Conservation (phyloP, 148 eudicot species). For the Hydrangea macrophylla region DNA sequence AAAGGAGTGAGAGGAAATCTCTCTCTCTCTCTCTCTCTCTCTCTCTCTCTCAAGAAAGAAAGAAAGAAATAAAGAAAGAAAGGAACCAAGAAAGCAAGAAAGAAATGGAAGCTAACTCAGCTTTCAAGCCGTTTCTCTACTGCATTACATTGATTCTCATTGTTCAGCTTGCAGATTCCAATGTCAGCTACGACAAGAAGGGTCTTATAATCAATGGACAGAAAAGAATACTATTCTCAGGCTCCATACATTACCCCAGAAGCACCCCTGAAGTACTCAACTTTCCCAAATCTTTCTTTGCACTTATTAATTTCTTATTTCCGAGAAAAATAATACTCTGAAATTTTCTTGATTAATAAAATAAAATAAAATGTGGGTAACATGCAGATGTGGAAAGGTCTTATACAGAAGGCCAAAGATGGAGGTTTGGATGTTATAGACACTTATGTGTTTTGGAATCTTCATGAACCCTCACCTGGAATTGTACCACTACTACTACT, state of each 20-base stretch:
- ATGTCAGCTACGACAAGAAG: slow-evolving; percentile 44
- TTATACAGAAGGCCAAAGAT: slow-evolving; percentile 62
- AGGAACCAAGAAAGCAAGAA: neutral
- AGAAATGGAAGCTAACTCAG: slow-evolving; percentile 29
- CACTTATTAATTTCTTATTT: too few species aligned
- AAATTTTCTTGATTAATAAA: neutral
- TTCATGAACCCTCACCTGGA: slow-evolving; percentile 51
- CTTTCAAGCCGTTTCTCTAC: slow-evolving; percentile 24
- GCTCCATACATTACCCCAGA: slow-evolving; percentile 60
- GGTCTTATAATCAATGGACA: slow-evolving; percentile 46
- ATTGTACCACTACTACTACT: slow-evolving; percentile 24
- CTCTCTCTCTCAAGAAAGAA: neutral
- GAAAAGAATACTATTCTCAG: slow-evolving; percentile 44
- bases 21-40: neutral
- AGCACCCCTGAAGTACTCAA: slow-evolving; percentile 47
- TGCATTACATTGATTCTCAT: slow-evolving; percentile 24
- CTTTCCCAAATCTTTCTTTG: slow-evolving; percentile 1
- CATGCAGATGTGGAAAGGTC: slow-evolving; percentile 64
- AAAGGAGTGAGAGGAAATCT: neutral
- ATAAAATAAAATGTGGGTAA: neutral
- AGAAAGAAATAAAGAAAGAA: neutral
- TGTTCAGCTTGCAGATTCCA: slow-evolving; percentile 24
- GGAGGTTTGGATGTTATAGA: slow-evolving; percentile 57
- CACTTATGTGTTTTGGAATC: slow-evolving; percentile 57
- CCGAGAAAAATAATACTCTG: slow-evolving; percentile 1